Evolutionary conservation across 1,139 yeast genomes (phyloP).

Genomic region (Saccharomyces pastorianus): DNA sequence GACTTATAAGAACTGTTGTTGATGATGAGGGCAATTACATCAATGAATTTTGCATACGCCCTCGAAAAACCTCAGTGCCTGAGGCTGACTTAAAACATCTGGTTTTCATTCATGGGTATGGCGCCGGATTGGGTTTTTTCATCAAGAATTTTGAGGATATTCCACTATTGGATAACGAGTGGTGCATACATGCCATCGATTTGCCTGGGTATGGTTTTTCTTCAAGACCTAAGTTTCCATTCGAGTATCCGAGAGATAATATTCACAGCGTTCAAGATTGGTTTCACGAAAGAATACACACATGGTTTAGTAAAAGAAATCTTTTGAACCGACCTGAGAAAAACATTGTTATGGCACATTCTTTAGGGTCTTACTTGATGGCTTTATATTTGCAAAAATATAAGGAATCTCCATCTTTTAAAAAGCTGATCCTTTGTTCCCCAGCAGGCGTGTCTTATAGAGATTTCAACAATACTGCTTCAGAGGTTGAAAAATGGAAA

Average conservation of each 20-base stretch:
- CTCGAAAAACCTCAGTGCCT: slow-evolving; percentile 29
- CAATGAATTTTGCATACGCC: slow-evolving; percentile 56
- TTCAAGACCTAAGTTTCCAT: slow-evolving; percentile 51
- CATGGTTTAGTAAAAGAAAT: slow-evolving; percentile 59
- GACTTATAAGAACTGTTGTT: slow-evolving; percentile 34
- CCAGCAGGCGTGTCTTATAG: slow-evolving; percentile 59
- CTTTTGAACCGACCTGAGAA: slow-evolving; percentile 37
- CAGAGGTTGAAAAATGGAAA: slow-evolving; percentile 5
- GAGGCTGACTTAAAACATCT: slow-evolving; percentile 37
- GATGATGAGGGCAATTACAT: slow-evolving; percentile 42
- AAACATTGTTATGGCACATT: slow-evolving; percentile 74
- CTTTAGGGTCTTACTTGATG: slow-evolving; percentile 84
- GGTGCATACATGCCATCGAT: slow-evolving; percentile 68
- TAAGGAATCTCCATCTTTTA: slow-evolving; percentile 43
- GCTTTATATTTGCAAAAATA: slow-evolving; percentile 58
- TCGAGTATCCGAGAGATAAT: slow-evolving; percentile 28
- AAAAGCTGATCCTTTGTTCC: slow-evolving; percentile 63
- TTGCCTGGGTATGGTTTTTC: slow-evolving; percentile 73
- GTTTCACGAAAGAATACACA: slow-evolving; percentile 53
- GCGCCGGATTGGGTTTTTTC: slow-evolving; percentile 69
- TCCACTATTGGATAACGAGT: slow-evolving; percentile 31
- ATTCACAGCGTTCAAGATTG: slow-evolving; percentile 42
- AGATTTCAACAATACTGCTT: slow-evolving; percentile 31
- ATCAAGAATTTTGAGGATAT: slow-evolving; percentile 47
- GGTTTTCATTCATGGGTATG: slow-evolving; percentile 68